A percentile compares a stretch with the other conserved stretches of the same genome.
These are phyloP conservation scores for Suillus weaverae DNA, from an alignment of 768 basidiomycete genomes.

Conservation along the genomic window DNA sequence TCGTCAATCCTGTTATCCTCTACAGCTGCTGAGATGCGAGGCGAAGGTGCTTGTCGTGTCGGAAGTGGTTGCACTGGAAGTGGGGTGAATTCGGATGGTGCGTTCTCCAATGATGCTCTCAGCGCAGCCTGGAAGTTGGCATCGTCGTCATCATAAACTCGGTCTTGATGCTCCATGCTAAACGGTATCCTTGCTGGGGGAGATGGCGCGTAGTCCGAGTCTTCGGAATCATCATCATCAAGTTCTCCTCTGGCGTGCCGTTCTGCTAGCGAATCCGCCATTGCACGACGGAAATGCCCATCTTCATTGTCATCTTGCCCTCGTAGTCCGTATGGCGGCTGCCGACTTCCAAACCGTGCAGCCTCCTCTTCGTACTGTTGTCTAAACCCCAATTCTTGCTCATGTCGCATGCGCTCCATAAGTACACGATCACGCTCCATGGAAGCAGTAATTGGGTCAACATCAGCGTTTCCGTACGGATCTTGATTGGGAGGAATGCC, in stretches of 20 bases:
- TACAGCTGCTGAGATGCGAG: slow-evolving; percentile 7
- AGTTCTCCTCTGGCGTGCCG: slow-evolving; percentile 17
- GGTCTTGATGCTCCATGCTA: slow-evolving; percentile 23
- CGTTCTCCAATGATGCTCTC: slow-evolving; percentile 71
- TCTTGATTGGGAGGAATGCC: slow-evolving; percentile 33
- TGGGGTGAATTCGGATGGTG: slow-evolving; percentile 52
- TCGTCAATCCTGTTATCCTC: slow-evolving; percentile 31
- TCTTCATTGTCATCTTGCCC: slow-evolving; percentile 48
- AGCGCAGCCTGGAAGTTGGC: slow-evolving; percentile 85
- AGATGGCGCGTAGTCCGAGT: slow-evolving; percentile 18
- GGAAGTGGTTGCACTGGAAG: slow-evolving; percentile 23
- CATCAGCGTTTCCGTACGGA: slow-evolving; percentile 27
- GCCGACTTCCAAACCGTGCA: slow-evolving; percentile 21
- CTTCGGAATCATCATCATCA: slow-evolving; percentile 29
- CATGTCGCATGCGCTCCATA: slow-evolving; percentile 60
- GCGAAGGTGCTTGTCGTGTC: slow-evolving; percentile 19
- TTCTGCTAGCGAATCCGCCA: slow-evolving; percentile 27
- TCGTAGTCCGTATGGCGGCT: slow-evolving; percentile 6
- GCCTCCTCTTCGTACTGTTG: slow-evolving; percentile 53
- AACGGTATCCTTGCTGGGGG: slow-evolving; percentile 7
- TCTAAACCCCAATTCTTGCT: slow-evolving; percentile 67
- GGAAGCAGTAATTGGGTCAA: slow-evolving; percentile 65
- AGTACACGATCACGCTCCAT: slow-evolving; percentile 61
- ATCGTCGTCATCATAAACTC: slow-evolving; percentile 85
- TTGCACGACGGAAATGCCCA: slow-evolving; percentile 50